Evolutionary conservation across 1,284 basidiomycete genomes (phyloP), one percentile per base, ranked within the genome.

Genomic region (Sphaerobolus stellatus): DNA sequence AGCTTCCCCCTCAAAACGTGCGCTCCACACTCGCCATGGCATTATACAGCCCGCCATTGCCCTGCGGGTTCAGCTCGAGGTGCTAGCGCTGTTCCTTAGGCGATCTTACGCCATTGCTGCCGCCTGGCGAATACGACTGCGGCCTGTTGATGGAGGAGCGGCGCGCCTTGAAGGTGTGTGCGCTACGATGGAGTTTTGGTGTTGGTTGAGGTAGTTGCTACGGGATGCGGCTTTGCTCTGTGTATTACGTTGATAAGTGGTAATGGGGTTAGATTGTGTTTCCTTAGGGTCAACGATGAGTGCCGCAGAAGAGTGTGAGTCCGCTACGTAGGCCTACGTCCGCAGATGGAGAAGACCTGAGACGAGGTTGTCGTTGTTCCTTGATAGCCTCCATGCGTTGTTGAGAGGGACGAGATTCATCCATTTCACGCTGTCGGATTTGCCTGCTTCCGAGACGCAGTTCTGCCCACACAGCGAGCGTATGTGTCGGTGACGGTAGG

Each of bases 41-140:
- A 59, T 92, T 92, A 65, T 86, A 86, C 50, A 92, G 74, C 4
- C 90, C 90, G 14, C 88, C 88, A 60, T 92, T 92, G 58, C 86
- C 84, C 58, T 86, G 86, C 0, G 82, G 76, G 64, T 89, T 91
- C 25, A 77, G 75, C 47, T 88, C 86, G 55, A 88, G 74, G 59
- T 86, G 81, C 68, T 76, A 79, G 33, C 7, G 53, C 46, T 7
- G 53, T 49, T 33, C 58, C 57, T 59, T 60, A 63, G 24, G 33
- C 60, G 41, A 28, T 49, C 34, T 50, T 30, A 54, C 50, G 22
- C 62, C 61, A 20, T 75, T 25, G 78, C 72, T 0, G 79, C 79
- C 2, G 77, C 72, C 1, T 83, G 83, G 25, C 81, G 74, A 7
- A 80, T 82, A 25, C 75, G 67, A 40, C 73, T 78, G 36, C 73